Evolutionary conservation across 306 rosid species (phyloP).

Genomic region (Purshia tridentata): DNA sequence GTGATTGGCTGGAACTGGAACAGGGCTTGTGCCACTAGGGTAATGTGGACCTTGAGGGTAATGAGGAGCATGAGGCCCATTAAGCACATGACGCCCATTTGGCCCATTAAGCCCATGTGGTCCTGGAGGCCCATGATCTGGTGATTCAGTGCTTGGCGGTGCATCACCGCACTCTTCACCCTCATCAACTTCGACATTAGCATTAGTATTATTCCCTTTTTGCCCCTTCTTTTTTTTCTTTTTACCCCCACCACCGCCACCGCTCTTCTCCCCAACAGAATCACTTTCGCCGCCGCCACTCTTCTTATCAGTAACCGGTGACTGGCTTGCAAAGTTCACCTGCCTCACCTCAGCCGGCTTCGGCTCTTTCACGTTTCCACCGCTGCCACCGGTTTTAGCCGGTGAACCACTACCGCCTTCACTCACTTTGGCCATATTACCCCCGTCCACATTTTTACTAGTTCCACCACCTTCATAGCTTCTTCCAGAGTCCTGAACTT

Average conservation of each 20-base stretch:
- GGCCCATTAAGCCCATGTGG: neutral
- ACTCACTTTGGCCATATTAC: constrained; percentile 1
- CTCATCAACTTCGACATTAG: neutral
- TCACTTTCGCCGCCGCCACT: constrained; percentile 15
- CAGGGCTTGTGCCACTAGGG: constrained; percentile 10
- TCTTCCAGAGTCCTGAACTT: constrained; percentile 33
- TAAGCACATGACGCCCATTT: neutral
- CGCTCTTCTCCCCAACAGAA: constrained; percentile 22
- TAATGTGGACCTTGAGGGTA: neutral
- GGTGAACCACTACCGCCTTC: constrained; percentile 30
- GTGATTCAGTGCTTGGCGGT: constrained; percentile 32
- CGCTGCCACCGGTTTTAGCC: constrained; percentile 20
- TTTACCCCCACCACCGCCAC: constrained; percentile 33
- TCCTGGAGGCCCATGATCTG: neutral
- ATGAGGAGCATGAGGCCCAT: constrained; percentile 2
- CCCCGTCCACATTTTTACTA: constrained; percentile 14
- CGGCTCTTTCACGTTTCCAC: constrained; percentile 35
- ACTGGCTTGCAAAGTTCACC: constrained; percentile 32
- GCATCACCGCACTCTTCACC: constrained; percentile 28
- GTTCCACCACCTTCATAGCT: constrained; percentile 22
- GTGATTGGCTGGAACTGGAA: constrained; percentile 30
- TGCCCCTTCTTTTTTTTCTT: constrained; percentile 53
- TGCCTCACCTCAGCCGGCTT: constrained; percentile 39
- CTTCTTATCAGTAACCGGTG: constrained; percentile 32
- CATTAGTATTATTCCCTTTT: constrained; percentile 28